Conservation (phyloP, 2,329 filamentous ascomycete species). For the Hymenoscyphus infarciens region DNA sequence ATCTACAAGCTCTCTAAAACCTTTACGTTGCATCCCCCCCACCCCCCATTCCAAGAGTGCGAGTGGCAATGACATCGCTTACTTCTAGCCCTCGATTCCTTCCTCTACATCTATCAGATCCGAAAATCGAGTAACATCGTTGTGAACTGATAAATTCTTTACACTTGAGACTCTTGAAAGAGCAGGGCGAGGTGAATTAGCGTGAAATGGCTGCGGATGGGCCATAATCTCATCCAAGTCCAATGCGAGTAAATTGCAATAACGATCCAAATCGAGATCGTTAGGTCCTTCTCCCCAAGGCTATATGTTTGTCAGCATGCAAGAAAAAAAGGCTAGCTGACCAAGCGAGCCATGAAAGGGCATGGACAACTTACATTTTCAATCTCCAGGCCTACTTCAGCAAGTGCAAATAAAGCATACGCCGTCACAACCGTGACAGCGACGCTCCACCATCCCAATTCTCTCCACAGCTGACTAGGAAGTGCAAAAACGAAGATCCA, state of each 20-base stretch:
- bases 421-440: constrained; percentile 25
- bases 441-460: constrained; percentile 26
- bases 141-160: too few relatives aligned
- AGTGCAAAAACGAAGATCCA: constrained; percentile 28
- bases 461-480: constrained; percentile 26
- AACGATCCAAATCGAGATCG: constrained; percentile 27
- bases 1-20: too few relatives aligned
- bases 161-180: too few relatives aligned
- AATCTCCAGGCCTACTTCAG: too few relatives aligned
- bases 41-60: too few relatives aligned
- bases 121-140: too few relatives aligned
- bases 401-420: constrained; percentile 21
- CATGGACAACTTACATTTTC: too few relatives aligned
- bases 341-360: too few relatives aligned
- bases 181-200: too few relatives aligned
- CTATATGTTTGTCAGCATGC: constrained; percentile 8
- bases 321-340: constrained; percentile 10
- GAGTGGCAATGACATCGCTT: too few relatives aligned
- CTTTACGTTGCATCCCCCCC: too few relatives aligned
- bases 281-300: constrained; percentile 29
- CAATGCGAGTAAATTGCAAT: constrained; percentile 23
- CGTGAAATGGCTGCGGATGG: constrained; percentile 4
- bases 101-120: too few relatives aligned
- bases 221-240: constrained; percentile 27
- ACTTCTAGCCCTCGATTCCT: neutral